Percentiles rank a stretch among this genome's conserved stretches.
These are phyloP conservation scores for Leccinum barrowsii DNA, from an alignment of 768 basidiomycete species.

Conservation along the genomic window DNA sequence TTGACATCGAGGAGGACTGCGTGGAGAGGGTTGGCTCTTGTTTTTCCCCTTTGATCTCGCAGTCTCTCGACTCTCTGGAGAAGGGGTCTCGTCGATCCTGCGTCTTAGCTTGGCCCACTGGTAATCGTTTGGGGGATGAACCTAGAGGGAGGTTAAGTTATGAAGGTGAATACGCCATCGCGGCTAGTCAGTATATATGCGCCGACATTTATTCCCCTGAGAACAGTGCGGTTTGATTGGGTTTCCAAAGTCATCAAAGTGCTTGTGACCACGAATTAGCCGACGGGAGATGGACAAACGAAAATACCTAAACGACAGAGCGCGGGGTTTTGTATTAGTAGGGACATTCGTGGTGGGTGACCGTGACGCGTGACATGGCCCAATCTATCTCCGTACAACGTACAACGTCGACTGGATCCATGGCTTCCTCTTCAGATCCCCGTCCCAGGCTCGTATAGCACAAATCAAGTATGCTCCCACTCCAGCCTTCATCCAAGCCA, in stretches of 20 bases:
- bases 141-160: slow-evolving; percentile 23
- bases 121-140: slow-evolving; percentile 48
- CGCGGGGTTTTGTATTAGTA: slow-evolving; percentile 40
- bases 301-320: slow-evolving; percentile 40
- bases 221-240: slow-evolving; percentile 42
- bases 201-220: slow-evolving; percentile 51
- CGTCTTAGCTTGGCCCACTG: slow-evolving; percentile 35
- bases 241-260: slow-evolving; percentile 45
- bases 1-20: slow-evolving; percentile 16
- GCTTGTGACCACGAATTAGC: slow-evolving; percentile 32
- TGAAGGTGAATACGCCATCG: slow-evolving; percentile 3
- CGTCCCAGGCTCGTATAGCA: slow-evolving; percentile 11
- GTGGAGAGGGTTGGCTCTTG: slow-evolving; percentile 16
- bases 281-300: slow-evolving; percentile 4
- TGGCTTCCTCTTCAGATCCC: slow-evolving; percentile 19
- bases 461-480: slow-evolving; percentile 21
- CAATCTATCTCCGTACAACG: neutral
- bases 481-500: slow-evolving; percentile 20
- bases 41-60: slow-evolving; percentile 23
- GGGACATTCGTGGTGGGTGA: slow-evolving; percentile 24
- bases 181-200: slow-evolving; percentile 18
- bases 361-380: slow-evolving; percentile 17
- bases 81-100: slow-evolving; percentile 11
- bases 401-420: slow-evolving; percentile 1
- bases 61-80: slow-evolving; percentile 21